Evolutionary conservation across 2,329 filamentous ascomycete species (phyloP).

Genomic region (Aspergillus japonicus): DNA sequence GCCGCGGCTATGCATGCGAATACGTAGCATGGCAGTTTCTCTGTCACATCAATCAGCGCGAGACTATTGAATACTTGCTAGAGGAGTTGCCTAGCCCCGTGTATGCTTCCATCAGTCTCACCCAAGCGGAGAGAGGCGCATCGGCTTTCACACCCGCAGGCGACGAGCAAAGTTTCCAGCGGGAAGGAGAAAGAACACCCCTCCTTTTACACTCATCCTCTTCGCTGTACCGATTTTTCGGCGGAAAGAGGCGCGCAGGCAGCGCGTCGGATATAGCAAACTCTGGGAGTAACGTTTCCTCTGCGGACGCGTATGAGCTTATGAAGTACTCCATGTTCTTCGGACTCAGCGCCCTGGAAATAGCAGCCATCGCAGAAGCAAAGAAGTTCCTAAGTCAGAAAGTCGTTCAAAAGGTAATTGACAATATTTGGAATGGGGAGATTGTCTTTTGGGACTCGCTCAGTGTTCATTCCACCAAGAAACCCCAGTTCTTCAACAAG

Average conservation of each 20-base stretch:
- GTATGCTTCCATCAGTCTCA: conserved; percentile 17
- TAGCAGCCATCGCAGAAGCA: conserved; percentile 75
- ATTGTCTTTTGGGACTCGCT: conserved; percentile 84
- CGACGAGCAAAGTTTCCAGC: conserved; percentile 7
- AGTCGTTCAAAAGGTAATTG: conserved; percentile 78
- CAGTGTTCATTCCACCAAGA: conserved; percentile 70
- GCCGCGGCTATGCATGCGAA: conserved; percentile 59
- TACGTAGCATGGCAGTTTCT: conserved; percentile 63
- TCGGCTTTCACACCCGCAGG: conserved; percentile 15
- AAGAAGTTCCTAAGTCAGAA: conserved; percentile 82
- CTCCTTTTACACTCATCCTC: conserved; percentile 29
- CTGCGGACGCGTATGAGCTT: conserved; percentile 55
- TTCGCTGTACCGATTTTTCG: conserved; percentile 27
- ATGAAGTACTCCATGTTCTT: conserved; percentile 68
- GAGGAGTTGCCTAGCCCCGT: conserved; percentile 47
- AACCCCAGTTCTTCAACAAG: conserved; percentile 72
- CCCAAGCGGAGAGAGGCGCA: conserved; percentile 23
- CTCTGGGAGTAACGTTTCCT: conserved; percentile 28
- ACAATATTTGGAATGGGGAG: conserved; percentile 81
- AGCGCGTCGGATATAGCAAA: conserved; percentile 52
- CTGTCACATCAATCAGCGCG: conserved; percentile 54
- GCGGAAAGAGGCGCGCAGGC: conserved; percentile 36
- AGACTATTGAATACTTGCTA: conserved; percentile 58
- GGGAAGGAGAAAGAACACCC: conserved; percentile 30
- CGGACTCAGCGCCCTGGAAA: conserved; percentile 81